Conservation (phyloP, 129 eudicot genomes). For the Flaveria sonorensis region DNA sequence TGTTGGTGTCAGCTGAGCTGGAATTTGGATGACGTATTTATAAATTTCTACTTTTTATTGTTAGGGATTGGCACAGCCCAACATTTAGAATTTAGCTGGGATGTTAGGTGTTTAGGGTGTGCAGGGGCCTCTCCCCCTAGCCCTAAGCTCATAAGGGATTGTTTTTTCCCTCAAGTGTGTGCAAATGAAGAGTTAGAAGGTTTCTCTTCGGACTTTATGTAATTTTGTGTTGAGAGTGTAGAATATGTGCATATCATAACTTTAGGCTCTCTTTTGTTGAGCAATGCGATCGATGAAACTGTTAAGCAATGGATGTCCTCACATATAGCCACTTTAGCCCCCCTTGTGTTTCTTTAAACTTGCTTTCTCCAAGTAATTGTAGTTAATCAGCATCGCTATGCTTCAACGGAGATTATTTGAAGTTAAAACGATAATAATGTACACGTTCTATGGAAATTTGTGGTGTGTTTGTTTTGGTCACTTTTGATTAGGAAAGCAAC, state of each 20-base stretch:
- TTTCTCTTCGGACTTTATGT: not conserved
- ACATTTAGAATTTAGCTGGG: not conserved
- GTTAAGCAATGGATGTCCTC: too few species aligned
- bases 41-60: slow-evolving; percentile 10
- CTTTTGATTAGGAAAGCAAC: not conserved
- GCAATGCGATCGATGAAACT: too few species aligned
- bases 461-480: not conserved
- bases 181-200: not conserved
- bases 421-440: not conserved
- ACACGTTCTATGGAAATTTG: not conserved
- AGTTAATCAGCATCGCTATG: not conserved
- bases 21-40: slow-evolving; percentile 1
- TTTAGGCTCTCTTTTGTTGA: not conserved
- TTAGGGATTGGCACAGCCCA: not conserved
- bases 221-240: not conserved
- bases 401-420: not conserved
- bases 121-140: not conserved
- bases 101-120: not conserved
- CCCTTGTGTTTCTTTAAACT: not conserved
- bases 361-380: not conserved
- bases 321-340: not conserved
- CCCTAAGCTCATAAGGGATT: not conserved
- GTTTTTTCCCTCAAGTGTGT: not conserved
- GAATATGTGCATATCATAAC: not conserved
- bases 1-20: slow-evolving; percentile 27